Base-by-base conservation (phyloP, 768 basidiomycete genomes). In the Auricularia heimuer region DNA sequence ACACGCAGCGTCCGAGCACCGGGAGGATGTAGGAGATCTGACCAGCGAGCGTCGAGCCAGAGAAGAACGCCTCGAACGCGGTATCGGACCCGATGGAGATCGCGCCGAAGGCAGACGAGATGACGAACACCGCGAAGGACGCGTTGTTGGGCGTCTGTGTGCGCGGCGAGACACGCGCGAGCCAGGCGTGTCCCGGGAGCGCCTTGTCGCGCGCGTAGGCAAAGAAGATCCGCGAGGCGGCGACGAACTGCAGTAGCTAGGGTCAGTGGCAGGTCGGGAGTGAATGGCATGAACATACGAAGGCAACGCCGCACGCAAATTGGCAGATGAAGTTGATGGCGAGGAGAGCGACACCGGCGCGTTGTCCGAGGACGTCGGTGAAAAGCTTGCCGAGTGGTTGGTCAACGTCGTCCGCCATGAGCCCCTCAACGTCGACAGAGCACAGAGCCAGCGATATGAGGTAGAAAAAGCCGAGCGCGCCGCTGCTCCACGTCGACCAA, bases 31-130 rank as follows among this genome's bases (percentile, higher is more conserved):
- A 60, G 11, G 56, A 60, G 34, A 60, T 60, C 24, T 60, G 56
- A 8, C 56, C 56, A 4, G 56, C 56, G 24, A 60, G 56, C 34
- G 56, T 60, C 4, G 29, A 33, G 56, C 56, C 56, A 24, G 29
- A 33, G 56, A 60, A 60, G 34, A 60, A 60, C 56, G 56, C 56
- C 18, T 60, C 56, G 56, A 60, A 60, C 56, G 56, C 56, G 56
- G 34, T 60, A 1, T 60, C 56, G 56, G 29, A 33, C 29, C 56
- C 56, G 24, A 60, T 60, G 3, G 29, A 33, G 2, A 60, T 35
- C 2, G 56, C 56, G 3, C 56, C 56, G 56, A 60, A 60, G 24
- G 56, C 56, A 18, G 56, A 33, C 34, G 56, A 60, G 24, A 60
- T 60, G 34, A 60, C 56, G 24, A 60, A 60, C 24, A 60, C 56